Evolutionary conservation across 306 rosid species (phyloP), one percentile per base, ranked within the genome.

Genomic region (Cicer pinnatifidum): DNA sequence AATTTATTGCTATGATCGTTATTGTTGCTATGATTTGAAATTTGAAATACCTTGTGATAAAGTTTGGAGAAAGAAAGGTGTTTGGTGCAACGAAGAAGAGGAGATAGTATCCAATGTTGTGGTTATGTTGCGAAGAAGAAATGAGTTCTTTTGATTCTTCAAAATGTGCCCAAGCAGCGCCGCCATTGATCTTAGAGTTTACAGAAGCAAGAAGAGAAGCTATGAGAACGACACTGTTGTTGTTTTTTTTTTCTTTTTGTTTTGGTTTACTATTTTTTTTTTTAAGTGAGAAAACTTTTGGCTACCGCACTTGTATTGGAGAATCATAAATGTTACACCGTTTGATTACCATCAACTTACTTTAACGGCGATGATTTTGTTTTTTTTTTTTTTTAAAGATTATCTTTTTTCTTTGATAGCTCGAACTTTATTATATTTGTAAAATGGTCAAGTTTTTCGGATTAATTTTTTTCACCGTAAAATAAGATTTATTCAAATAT

Each of bases 41-140:
- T 3, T 57, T 57, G 40, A 50, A 69, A 37, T 76, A 82, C 85
- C 82, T 72, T 59, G 76, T 41, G 76, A 48, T 44, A 57, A 66
- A 58, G 72, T 5, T 39, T 67, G 38, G 75, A 45, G 17, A 45
- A 33, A 5, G 69, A 69, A 44, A 19, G 73, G 52, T 39, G 44
- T 7, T 62, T 20, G 23, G 12, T 75, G 73, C 19, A 60, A 45
- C 5, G 69, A 53, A 48, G 84, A 45, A 1, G 60, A 51, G 12
- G 58, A 59, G 54, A 17, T 47, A 9, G 63, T 37, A 59, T 77
- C 8, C 13, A 58, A 37, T 72, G 23, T 61, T 62, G 41, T 71
- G 41, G 15, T 79, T 52, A 79, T 16, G 28, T 9, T 64, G 67
- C 48, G 67, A 35, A 72, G 67, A 45, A 72, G 43, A n/a, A 45